A percentile compares a stretch with the other conserved stretches of the same genome.
phyloP scores from a whole-genome alignment of 768 basidiomycete genomes.

The Termitomyces sp. region DNA sequence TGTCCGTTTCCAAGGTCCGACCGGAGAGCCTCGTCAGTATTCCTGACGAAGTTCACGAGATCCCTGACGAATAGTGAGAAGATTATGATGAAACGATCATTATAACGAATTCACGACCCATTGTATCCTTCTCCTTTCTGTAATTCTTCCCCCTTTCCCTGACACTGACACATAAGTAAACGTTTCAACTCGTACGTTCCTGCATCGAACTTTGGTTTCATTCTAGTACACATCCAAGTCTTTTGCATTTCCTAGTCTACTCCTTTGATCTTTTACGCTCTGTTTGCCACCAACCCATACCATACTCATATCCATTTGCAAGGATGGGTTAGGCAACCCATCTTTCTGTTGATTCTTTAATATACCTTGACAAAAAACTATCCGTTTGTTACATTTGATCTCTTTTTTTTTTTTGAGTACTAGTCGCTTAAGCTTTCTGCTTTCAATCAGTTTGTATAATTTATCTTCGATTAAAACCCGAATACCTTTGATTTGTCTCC shows the following conservation, averaged over 20 bases:
- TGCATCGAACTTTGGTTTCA: neutral
- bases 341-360: neutral
- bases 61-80: conserved; percentile 49
- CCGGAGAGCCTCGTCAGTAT: conserved; percentile 42
- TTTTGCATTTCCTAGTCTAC: neutral
- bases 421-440: neutral
- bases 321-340: neutral
- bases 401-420: neutral
- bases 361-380: neutral
- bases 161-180: neutral
- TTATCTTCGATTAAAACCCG: neutral
- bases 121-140: neutral
- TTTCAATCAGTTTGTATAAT: neutral
- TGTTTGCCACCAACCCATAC: neutral
- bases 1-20: conserved; percentile 30
- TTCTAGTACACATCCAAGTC: neutral
- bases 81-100: neutral
- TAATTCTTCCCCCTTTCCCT: neutral
- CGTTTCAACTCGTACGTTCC: neutral
- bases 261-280: neutral
- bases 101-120: conserved; percentile 2
- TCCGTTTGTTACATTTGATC: neutral
- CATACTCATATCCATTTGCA: neutral
- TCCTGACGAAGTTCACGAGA: conserved; percentile 52
- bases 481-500: neutral